These are phyloP conservation scores for Lepiota brunneoincarnata DNA, from an alignment of 768 basidiomycete species.

Conservation along the genomic window DNA sequence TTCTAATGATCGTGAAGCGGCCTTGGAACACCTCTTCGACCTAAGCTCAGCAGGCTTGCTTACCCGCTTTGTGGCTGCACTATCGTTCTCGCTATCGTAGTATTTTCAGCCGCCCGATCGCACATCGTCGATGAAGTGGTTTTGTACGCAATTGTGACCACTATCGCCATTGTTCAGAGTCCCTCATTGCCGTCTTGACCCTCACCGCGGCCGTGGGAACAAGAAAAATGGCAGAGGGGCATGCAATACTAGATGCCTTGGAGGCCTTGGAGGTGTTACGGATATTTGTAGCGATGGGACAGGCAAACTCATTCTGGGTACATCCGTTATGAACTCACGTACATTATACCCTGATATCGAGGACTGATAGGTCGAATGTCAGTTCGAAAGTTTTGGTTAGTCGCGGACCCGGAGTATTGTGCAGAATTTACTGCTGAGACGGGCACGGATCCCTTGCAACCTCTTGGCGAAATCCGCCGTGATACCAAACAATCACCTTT, in stretches of 20 bases:
- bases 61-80: constrained; percentile 34
- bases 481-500: constrained; percentile 12
- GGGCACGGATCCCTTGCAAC: constrained; percentile 30
- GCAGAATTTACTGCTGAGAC: constrained; percentile 31
- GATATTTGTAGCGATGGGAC: constrained; percentile 65
- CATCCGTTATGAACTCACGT: neutral
- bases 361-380: constrained; percentile 35
- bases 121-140: constrained; percentile 30
- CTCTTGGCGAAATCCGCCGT: constrained; percentile 18
- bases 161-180: constrained; percentile 41
- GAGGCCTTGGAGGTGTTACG: constrained; percentile 56
- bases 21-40: constrained; percentile 36
- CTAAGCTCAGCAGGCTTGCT: constrained; percentile 33
- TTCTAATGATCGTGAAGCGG: constrained; percentile 20
- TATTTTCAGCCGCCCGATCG: constrained; percentile 33
- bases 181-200: constrained; percentile 46
- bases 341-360: neutral
- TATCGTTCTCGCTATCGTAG: constrained; percentile 33
- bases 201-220: constrained; percentile 60
- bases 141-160: constrained; percentile 35
- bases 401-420: constrained; percentile 21
- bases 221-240: constrained; percentile 49
- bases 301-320: constrained; percentile 50
- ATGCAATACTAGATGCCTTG: constrained; percentile 67
- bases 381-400: constrained; percentile 37